A percentile compares a stretch with the other conserved stretches of the same genome.
phyloP scores from a whole-genome alignment of 2,329 filamentous ascomycete genomes.

The Ascochyta pisi region DNA sequence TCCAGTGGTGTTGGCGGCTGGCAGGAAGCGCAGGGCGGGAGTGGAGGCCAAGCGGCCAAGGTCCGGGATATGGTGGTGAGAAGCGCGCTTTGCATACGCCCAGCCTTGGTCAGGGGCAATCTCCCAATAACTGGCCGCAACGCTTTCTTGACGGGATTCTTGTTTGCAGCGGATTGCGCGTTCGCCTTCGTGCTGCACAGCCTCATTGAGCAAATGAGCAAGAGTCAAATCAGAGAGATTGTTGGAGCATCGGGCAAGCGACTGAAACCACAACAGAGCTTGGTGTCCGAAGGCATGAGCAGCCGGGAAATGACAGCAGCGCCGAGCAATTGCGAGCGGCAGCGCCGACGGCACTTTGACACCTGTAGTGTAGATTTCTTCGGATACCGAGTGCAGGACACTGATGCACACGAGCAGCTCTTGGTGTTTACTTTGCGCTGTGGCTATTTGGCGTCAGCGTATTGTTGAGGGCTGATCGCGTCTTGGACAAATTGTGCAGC shows the following conservation, averaged over 20 bases:
- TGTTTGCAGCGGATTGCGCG: constrained; percentile 31
- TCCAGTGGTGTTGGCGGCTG: constrained; percentile 37
- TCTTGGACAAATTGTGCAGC: constrained; percentile 6
- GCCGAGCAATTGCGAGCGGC: constrained; percentile 15
- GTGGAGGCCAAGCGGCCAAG: constrained; percentile 39
- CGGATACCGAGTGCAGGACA: constrained; percentile 2
- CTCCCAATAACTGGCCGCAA: constrained; percentile 25
- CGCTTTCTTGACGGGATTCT: constrained; percentile 21
- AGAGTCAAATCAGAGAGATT: constrained; percentile 2
- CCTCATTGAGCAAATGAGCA: constrained; percentile 27
- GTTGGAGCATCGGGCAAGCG: not conserved
- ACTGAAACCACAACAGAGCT: constrained; percentile 16
- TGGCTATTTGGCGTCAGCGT: constrained; percentile 2
- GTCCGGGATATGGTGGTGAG: constrained; percentile 31
- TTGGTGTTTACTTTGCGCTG: constrained; percentile 6
- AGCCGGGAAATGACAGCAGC: constrained; percentile 16
- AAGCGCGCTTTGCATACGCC: constrained; percentile 33
- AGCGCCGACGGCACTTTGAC: constrained; percentile 5
- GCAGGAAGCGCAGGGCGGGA: constrained; percentile 38
- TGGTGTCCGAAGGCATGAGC: constrained; percentile 15
- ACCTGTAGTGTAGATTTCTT: constrained; percentile 2
- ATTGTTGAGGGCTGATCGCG: constrained; percentile 10
- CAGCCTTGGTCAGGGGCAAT: constrained; percentile 46
- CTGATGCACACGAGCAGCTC: constrained; percentile 7
- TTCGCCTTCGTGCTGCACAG: constrained; percentile 32